Evolutionary conservation across 75 land plant genomes (phyloP).

Genomic region (Cunninghamia lanceolata): DNA sequence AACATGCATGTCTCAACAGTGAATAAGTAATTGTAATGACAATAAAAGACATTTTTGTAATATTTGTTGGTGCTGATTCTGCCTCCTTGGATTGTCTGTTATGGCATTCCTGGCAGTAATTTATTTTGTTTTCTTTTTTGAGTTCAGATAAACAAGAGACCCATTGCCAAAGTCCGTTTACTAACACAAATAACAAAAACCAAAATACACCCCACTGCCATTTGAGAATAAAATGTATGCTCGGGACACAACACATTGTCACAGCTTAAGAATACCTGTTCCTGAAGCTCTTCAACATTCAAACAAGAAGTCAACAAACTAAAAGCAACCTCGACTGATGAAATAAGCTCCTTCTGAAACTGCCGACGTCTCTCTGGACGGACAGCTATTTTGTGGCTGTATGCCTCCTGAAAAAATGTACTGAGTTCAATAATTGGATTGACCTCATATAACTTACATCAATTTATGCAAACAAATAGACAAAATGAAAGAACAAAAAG

Average conservation of each 20-base stretch:
- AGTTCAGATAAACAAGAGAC: too few relatives aligned
- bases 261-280: conserved; percentile 58
- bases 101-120: too few relatives aligned
- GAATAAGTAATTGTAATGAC: too few relatives aligned
- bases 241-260: not conserved
- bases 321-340: conserved; percentile 69
- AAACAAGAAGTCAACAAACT: conserved; percentile 66
- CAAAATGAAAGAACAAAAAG: not conserved
- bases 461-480: not conserved
- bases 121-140: too few relatives aligned
- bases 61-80: too few relatives aligned
- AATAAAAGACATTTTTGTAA: too few relatives aligned
- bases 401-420: conserved; percentile 63
- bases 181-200: not conserved
- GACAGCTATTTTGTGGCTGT: conserved; percentile 80
- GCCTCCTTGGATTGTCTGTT: too few relatives aligned
- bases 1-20: too few relatives aligned
- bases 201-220: not conserved
- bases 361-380: conserved; percentile 94
- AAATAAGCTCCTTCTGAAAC: conserved; percentile 82
- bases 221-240: conserved; percentile 3
- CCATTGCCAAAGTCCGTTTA: not conserved
- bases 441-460: not conserved
- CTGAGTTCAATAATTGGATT: not conserved
- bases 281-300: conserved; percentile 57